These are phyloP conservation scores for Viola odorata DNA, from an alignment of 345 rosid species.

Conservation along the genomic window DNA sequence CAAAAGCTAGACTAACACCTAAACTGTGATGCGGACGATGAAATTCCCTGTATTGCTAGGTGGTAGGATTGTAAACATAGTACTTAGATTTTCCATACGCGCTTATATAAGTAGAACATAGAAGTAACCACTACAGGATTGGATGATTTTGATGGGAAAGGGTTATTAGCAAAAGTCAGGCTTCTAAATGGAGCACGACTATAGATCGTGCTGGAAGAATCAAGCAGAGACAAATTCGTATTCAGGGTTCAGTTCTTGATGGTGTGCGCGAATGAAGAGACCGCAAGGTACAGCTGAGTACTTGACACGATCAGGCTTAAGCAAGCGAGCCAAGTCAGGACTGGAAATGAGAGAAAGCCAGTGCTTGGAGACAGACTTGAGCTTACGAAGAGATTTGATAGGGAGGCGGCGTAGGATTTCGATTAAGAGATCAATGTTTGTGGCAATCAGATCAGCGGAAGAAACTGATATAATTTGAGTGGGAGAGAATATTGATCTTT, in stretches of 20 bases:
- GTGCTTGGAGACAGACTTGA: constrained; percentile 29
- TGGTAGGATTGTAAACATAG: constrained; percentile 39
- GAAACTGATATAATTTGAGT: background rate
- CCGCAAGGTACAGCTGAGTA: constrained; percentile 1
- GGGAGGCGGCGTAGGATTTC: constrained; percentile 31
- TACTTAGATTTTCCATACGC: background rate
- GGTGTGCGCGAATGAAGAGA: background rate
- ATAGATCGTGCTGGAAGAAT: background rate
- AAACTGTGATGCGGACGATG: constrained; percentile 7
- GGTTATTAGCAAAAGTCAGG: constrained; percentile 24
- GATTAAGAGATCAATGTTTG: constrained; percentile 22
- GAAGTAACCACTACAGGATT: constrained; percentile 51
- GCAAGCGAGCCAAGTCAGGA: constrained; percentile 19
- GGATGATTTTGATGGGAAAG: constrained; percentile 29
- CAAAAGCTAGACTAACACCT: constrained; percentile 33
- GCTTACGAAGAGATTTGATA: constrained; percentile 22
- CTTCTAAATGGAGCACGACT: constrained; percentile 9
- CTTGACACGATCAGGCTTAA: background rate
- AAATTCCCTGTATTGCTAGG: constrained; percentile 26
- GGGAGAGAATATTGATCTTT: background rate
- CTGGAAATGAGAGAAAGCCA: constrained; percentile 29
- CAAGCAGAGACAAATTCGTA: constrained; percentile 17
- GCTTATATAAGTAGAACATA: constrained; percentile 29
- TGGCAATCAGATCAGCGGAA: constrained; percentile 21
- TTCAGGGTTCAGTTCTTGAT: background rate